Conservation (phyloP, 306 rosid genomes). For the Rubus parviflorus region DNA sequence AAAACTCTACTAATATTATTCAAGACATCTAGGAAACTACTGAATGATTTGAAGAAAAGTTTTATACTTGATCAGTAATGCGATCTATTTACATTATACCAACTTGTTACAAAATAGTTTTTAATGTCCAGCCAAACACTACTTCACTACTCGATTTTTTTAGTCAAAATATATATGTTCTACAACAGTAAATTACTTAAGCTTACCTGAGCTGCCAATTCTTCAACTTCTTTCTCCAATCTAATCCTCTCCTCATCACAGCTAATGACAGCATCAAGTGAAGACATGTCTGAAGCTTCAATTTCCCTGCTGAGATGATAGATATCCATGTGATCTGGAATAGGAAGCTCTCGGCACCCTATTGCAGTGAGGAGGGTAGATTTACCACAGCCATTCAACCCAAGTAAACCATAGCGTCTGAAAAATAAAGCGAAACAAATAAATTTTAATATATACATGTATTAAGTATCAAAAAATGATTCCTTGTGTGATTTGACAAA, state of each 20-base stretch:
- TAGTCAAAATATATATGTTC: neutral
- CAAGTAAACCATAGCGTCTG: constrained; percentile 96
- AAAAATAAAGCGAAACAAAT: constrained; percentile 8
- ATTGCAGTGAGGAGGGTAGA: constrained; percentile 88
- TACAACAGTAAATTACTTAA: neutral
- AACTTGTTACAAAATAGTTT: too few relatives aligned
- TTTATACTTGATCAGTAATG: neutral
- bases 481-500: neutral
- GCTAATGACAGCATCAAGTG: constrained; percentile 83
- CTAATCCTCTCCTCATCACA: constrained; percentile 94
- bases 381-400: constrained; percentile 95
- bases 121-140: neutral
- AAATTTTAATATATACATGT: neutral
- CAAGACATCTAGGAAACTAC: neutral
- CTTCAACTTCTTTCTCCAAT: constrained; percentile 90
- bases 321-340: constrained; percentile 98
- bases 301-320: constrained; percentile 83
- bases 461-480: neutral
- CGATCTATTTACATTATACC: neutral
- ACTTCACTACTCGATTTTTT: neutral
- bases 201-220: constrained; percentile 71
- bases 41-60: neutral
- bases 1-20: neutral
- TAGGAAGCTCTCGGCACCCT: constrained; percentile 86
- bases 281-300: constrained; percentile 97